These are phyloP conservation scores for Vaccinium darrowii DNA, from an alignment of 148 eudicot species.

Conservation along the genomic window DNA sequence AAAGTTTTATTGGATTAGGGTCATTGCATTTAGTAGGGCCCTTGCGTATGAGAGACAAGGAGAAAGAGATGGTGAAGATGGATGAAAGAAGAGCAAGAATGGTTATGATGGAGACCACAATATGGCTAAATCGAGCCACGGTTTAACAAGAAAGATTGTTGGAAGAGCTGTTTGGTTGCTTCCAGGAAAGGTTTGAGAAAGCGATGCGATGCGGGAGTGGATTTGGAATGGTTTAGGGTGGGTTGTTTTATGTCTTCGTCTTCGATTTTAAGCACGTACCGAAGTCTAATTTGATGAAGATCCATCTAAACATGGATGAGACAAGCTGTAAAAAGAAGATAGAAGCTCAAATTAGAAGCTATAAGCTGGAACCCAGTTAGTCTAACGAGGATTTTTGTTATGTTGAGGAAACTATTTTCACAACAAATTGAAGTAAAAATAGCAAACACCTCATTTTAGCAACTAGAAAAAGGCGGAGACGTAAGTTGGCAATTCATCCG, in stretches of 20 bases:
- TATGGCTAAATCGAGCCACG: conserved; percentile 2
- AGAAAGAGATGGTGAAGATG: background rate
- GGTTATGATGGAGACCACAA: background rate
- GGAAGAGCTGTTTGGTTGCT: background rate
- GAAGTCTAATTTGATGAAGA: background rate
- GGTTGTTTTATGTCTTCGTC: background rate
- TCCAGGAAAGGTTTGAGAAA: background rate
- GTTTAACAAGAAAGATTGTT: background rate
- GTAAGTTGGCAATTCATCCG: background rate
- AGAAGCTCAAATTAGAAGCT: conserved; percentile 2
- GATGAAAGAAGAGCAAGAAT: background rate
- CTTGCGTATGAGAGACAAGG: too few species aligned
- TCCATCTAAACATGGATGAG: background rate
- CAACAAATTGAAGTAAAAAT: background rate
- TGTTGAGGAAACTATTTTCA: background rate
- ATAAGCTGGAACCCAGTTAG: conserved; percentile 3
- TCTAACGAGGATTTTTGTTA: background rate
- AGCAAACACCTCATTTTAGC: background rate
- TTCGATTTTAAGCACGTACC: background rate
- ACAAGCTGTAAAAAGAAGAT: background rate
- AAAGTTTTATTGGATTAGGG: background rate
- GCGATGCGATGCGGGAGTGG: background rate
- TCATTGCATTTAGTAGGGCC: background rate
- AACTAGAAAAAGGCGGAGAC: background rate
- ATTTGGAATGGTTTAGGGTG: background rate